Conservation (phyloP, 306 rosid species). For the Lagenaria siceraria region DNA sequence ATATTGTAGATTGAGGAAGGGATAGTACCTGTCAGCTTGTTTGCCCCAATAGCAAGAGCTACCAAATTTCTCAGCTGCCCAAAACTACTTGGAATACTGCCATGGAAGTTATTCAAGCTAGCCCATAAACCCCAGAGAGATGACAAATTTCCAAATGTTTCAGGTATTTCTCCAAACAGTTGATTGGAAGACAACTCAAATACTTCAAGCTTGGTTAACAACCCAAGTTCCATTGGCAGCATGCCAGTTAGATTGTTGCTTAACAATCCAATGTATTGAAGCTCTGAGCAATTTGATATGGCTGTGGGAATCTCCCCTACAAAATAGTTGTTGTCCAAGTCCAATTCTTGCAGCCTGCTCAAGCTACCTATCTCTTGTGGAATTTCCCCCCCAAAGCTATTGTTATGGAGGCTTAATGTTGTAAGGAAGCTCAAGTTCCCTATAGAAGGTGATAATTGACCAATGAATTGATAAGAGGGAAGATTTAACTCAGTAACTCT, state of each 20-base stretch:
- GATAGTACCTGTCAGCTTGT: conserved; percentile 12
- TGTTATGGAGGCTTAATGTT: not conserved
- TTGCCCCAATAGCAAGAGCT: not conserved
- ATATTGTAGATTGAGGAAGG: conserved; percentile 19
- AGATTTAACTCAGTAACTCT: conserved; percentile 10
- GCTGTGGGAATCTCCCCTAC: conserved; percentile 8
- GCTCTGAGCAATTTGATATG: conserved; percentile 12
- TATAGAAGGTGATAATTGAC: conserved; percentile 8
- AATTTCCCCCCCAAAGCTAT: not conserved
- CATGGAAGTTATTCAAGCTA: not conserved
- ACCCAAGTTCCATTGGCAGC: not conserved
- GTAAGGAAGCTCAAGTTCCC: conserved; percentile 19
- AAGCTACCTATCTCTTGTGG: conserved; percentile 17
- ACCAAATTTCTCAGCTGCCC: conserved; percentile 9
- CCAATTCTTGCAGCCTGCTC: not conserved
- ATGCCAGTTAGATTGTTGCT: not conserved
- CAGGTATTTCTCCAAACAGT: conserved; percentile 12
- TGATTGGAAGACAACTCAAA: not conserved
- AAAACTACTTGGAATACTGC: conserved; percentile 16
- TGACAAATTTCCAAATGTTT: conserved; percentile 15
- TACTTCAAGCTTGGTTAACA: not conserved
- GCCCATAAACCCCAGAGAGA: not conserved
- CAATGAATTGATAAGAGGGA: not conserved
- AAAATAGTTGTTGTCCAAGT: conserved; percentile 1
- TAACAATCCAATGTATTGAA: not conserved